Percentiles rank a stretch among this genome's conserved stretches.
phyloP scores from a whole-genome alignment of 2,329 filamentous ascomycete genomes.

The Xylariales sp. region DNA sequence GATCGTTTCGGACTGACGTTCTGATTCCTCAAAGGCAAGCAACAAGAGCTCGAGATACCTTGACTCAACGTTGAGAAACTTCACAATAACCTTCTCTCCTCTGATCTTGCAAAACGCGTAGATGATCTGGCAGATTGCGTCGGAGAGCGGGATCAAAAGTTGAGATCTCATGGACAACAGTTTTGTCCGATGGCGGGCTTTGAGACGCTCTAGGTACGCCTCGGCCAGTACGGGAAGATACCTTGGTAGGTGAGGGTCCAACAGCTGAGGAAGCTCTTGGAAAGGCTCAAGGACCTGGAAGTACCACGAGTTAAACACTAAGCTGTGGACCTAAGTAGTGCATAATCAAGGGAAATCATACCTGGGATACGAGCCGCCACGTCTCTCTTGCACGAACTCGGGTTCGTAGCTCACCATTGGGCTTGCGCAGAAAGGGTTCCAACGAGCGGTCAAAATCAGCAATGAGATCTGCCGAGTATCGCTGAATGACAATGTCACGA shows the following conservation, averaged over 20 bases:
- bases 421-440: constrained; percentile 46
- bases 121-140: constrained; percentile 72
- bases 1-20: constrained; percentile 21
- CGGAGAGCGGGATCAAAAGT: constrained; percentile 52
- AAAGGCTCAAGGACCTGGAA: constrained; percentile 72
- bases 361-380: constrained; percentile 40
- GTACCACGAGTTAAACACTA: constrained; percentile 9
- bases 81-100: constrained; percentile 85
- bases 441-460: constrained; percentile 53
- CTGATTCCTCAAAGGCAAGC: constrained; percentile 63
- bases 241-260: constrained; percentile 76
- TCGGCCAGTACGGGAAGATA: constrained; percentile 72
- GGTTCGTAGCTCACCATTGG: constrained; percentile 42
- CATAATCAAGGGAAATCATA: constrained; percentile 23
- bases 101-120: constrained; percentile 94
- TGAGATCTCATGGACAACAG: constrained; percentile 30
- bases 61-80: constrained; percentile 88
- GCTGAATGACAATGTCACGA: constrained; percentile 58
- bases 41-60: constrained; percentile 79
- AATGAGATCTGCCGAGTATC: constrained; percentile 54
- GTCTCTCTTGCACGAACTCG: constrained; percentile 48
- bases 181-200: constrained; percentile 37
- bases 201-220: constrained; percentile 68
- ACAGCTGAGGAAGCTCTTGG: constrained; percentile 89
- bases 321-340: constrained; percentile 17